Evolutionary conservation across 2,329 filamentous ascomycete genomes (phyloP).

Genomic region (Aspergillus ochraceus): DNA sequence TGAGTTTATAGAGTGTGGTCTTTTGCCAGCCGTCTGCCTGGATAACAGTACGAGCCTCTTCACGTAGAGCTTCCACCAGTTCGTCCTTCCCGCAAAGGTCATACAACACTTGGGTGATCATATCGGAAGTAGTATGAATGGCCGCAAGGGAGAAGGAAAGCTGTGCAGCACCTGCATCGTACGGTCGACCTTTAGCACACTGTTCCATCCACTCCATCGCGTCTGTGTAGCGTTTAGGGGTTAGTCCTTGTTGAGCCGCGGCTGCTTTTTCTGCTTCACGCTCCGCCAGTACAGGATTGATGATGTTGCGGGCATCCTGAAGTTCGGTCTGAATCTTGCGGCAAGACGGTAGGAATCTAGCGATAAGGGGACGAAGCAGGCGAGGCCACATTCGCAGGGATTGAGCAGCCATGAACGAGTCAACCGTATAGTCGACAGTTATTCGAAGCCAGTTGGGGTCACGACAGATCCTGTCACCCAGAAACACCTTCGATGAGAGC

Average conservation of each 20-base stretch:
- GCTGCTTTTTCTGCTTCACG: neutral
- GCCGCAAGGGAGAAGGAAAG: conserved; percentile 22
- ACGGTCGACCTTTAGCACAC: conserved; percentile 18
- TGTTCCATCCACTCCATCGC: conserved; percentile 29
- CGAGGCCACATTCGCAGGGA: conserved; percentile 13
- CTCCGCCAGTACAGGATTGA: conserved; percentile 9
- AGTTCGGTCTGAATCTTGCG: conserved; percentile 10
- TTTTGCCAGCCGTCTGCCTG: conserved; percentile 32
- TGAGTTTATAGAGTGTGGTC: conserved; percentile 39
- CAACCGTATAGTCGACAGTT: conserved; percentile 25
- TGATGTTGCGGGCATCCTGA: conserved; percentile 10
- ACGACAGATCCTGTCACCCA: conserved; percentile 22
- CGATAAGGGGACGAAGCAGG: conserved; percentile 6
- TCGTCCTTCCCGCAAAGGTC: conserved; percentile 16
- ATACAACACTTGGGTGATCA: conserved; percentile 22
- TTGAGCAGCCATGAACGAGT: conserved; percentile 16
- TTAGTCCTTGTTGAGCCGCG: neutral
- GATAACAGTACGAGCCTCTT: conserved; percentile 20
- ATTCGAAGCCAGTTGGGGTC: conserved; percentile 28
- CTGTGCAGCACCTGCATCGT: conserved; percentile 20
- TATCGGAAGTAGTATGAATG: conserved; percentile 26
- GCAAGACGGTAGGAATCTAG: conserved; percentile 11
- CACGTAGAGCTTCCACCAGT: conserved; percentile 14
- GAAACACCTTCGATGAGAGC: conserved; percentile 19
- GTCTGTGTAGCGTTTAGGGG: conserved; percentile 15